Evolutionary conservation across 2,329 filamentous ascomycete genomes (phyloP), one percentile per base, ranked within the genome.

Genomic region (Arachnomyces sp.): DNA sequence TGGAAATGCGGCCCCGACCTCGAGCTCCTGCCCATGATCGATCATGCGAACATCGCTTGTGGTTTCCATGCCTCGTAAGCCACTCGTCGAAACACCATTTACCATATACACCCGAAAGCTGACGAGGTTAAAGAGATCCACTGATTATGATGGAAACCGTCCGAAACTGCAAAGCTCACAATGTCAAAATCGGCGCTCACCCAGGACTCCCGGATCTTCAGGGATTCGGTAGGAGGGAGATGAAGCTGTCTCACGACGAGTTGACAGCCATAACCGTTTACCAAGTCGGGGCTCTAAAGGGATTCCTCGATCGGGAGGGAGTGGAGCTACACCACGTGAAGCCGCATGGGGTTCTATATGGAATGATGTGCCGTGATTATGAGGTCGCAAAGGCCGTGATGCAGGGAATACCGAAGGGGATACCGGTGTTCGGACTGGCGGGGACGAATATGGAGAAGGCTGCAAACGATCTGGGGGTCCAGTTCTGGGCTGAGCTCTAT

Each of bases 91-190:
- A 29, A 13, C 32, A 8, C 40, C 34, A 39, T 33, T 11, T 31
- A 15, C 3, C 7, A 36, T 17, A 36, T 36, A 15, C 13, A 28
- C 13, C 32, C 17, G 9, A 29, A n/a, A 3, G n/a, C 29, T 13
- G 18, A 38, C 20, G 13, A 12, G 35, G 37, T 34, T 30, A 29
- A 7, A 73, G 76, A 31, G 79, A 82, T 44, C 77, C 78, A 0
- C 52, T 75, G n/a, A 77, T 80, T 39, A 82, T 82, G 77, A 61
- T 71, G 35, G 65, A 75, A 41, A 81, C 77, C 0, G 71, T 81
- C 8, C 63, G 61, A 7, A 63, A 71, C 13, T 78, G 74, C 59
- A 81, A 79, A 57, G 54, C 67, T 31, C 70, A 78, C 56, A 66
- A 66, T 42, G 69, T 82, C 44, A 67, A 65, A 36, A 61, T 75